Base-by-base conservation (phyloP, 306 rosid species). In the Inga leiocalycina region DNA sequence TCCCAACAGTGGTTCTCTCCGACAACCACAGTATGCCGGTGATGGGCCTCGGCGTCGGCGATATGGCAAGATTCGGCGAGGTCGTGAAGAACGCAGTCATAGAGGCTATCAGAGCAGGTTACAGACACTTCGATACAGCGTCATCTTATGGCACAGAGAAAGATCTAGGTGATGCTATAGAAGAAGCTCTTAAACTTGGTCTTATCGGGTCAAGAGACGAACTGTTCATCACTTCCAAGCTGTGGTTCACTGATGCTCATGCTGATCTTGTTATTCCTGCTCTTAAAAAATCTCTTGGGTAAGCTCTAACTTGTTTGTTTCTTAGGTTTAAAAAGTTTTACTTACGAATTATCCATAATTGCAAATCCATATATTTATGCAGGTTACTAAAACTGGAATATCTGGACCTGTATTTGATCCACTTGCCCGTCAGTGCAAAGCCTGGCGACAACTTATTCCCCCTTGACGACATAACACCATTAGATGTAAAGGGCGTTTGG, bases 401-500 rank as follows among this genome's bases (percentile, higher is more conserved):
- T 71, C 75, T 86, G 52, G 89, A 89, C 30, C 88, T 86, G 6
- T 89, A 84, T 77, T 83, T 89, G 45, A 39, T 89, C 56, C 91
- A 84, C 49, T 81, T 79, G 75, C 91, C 88, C 22, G 52, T 86
- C 30, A 89, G 85, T 78, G 78, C 75, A 30, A 84, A 89, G 71
- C 71, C 85, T 15, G 82, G 75, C 30, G 52, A 79, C 8, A 14
- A 1, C 65, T 84, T 10, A 4, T 43, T 6, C 59, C 81, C 57
- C 54, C 2, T 39, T 75, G 84, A 10, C 81, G 80, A 3, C 34
- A 19, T 84, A 39, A 45, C 74, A 4, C 80, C 88, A 44, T 75
- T 84, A 17, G 88, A 89, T 45, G 34, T 84, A 4, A 82, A 86
- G 62, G 88, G 88, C 0, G 88, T 89, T 7, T 89, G 91, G 89